These are phyloP conservation scores for Boletus sp. DNA, from an alignment of 768 basidiomycete species.

Conservation along the genomic window DNA sequence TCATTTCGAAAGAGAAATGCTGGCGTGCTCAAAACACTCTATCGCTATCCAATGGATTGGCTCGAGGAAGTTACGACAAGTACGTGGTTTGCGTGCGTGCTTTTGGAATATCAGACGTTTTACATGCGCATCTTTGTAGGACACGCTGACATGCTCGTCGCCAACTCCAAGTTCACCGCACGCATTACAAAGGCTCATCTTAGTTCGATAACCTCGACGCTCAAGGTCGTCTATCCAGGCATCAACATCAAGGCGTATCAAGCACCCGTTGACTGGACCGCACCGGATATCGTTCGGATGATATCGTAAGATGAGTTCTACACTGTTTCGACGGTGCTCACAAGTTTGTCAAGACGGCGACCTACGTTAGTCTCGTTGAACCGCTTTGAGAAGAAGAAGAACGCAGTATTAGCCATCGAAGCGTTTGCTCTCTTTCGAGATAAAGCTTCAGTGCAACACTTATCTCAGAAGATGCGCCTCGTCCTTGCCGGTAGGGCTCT, in stretches of 20 bases:
- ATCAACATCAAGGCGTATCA: constrained; percentile 81
- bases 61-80: constrained; percentile 88
- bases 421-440: constrained; percentile 62
- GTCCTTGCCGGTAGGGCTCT: constrained; percentile 66
- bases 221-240: constrained; percentile 90
- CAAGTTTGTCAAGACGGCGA: constrained; percentile 40
- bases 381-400: constrained; percentile 96
- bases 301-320: constrained; percentile 45
- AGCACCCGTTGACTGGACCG: constrained; percentile 35
- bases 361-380: constrained; percentile 87
- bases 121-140: constrained; percentile 40
- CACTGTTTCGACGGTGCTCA: neutral
- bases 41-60: constrained; percentile 87
- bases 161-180: constrained; percentile 90
- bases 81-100: constrained; percentile 35
- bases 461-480: constrained; percentile 50
- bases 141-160: constrained; percentile 86
- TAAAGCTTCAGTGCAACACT: constrained; percentile 14
- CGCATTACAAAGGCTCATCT: constrained; percentile 76
- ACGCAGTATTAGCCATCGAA: constrained; percentile 73
- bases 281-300: constrained; percentile 52
- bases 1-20: constrained; percentile 38
- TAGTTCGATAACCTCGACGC: constrained; percentile 55
- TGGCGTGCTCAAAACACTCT: constrained; percentile 64
- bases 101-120: neutral